Conservation (phyloP, 371 early-diverging fungal genomes). For the Blakeslea trispora region DNA sequence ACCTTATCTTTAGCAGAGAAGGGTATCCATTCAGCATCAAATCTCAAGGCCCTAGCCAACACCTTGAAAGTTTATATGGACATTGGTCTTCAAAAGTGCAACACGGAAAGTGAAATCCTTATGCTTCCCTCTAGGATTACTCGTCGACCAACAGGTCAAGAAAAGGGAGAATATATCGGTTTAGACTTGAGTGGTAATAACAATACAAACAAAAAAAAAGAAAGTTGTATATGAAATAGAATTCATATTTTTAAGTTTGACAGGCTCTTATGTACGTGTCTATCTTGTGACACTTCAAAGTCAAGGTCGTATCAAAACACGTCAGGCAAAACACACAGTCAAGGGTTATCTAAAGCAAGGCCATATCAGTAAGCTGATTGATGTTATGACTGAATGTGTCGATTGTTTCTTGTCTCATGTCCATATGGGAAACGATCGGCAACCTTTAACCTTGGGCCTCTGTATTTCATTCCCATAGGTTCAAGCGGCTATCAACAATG, state of each 20-base stretch:
- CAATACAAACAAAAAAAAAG: no score
- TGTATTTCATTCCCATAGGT: slow-evolving; percentile 93
- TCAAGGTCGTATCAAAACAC: slow-evolving; percentile 57
- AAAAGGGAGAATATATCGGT: slow-evolving; percentile 84
- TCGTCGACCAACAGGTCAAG: slow-evolving; percentile 75
- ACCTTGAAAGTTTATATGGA: slow-evolving; percentile 66
- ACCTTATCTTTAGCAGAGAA: no score
- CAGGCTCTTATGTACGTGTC: slow-evolving; percentile 80
- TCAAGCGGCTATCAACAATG: slow-evolving; percentile 75
- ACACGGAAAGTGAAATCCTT: slow-evolving; percentile 48
- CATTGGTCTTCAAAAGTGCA: slow-evolving; percentile 60
- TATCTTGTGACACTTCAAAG: slow-evolving; percentile 82
- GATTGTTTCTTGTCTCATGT: slow-evolving; percentile 69
- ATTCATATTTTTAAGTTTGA: no score
- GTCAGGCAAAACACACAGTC: slow-evolving; percentile 80
- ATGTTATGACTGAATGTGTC: slow-evolving; percentile 87
- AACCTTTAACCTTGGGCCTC: slow-evolving; percentile 68
- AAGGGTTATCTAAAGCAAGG: slow-evolving; percentile 73
- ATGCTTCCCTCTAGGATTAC: slow-evolving; percentile 64
- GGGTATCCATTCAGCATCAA: no score
- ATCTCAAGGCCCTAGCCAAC: slow-evolving; percentile 7
- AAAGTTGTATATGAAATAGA: no score
- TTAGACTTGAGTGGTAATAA: slow-evolving; percentile 93
- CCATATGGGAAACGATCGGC: slow-evolving; percentile 29
- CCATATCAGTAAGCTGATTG: slow-evolving; percentile 51